Evolutionary conservation across 352 stramenopile genomes (phyloP), one percentile per base, ranked within the genome.

Genomic region (Phytophthora boehmeriae): DNA sequence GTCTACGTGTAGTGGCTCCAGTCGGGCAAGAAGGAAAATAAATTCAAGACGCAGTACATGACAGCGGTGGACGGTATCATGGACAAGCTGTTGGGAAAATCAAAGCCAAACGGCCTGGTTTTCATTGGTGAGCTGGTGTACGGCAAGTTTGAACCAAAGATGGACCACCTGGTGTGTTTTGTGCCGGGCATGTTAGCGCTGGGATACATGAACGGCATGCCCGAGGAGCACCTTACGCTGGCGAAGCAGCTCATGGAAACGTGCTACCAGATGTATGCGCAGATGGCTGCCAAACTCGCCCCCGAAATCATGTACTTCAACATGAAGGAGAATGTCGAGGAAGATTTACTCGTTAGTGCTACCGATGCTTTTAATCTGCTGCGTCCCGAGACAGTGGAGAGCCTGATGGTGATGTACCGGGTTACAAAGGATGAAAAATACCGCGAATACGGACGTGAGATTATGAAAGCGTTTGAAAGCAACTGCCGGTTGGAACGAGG

Each of bases 151-250:
- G 58, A 74, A 25, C 75, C 78, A 22, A 89, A 90, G 63, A 94
- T 93, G 82, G 87, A 98, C 61, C 93, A 98, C 59, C 68, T 97
- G 36, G 79, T 95, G 28, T 98, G 93, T 71, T 98, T 97, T 51
- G 68, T 97, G 14, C 89, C 92, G 0, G 91, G 89, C 20, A 92
- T 96, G 81, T 70, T 97, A 8, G 76, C 88, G 1, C 78, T 98
- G 1, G 90, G 88, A 6, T 85, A 88, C 55, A 52, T 76, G n/a
- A 70, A 92, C 54, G 85, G 85, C 16, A 89, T 90, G 72, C 75
- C 76, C 6, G 63, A 73, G 42, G 64, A 65, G 14, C 80, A 96
- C 51, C 52, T 97, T 25, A 66, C 69, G n/a, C 61, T 96, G 4
- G 91, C 90, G 6, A 82, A 94, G 59, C 45, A 90, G 10, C 60